Evolutionary conservation across 345 rosid genomes (phyloP), one percentile per base, ranked within the genome.

Genomic region (Gossypium australe): DNA sequence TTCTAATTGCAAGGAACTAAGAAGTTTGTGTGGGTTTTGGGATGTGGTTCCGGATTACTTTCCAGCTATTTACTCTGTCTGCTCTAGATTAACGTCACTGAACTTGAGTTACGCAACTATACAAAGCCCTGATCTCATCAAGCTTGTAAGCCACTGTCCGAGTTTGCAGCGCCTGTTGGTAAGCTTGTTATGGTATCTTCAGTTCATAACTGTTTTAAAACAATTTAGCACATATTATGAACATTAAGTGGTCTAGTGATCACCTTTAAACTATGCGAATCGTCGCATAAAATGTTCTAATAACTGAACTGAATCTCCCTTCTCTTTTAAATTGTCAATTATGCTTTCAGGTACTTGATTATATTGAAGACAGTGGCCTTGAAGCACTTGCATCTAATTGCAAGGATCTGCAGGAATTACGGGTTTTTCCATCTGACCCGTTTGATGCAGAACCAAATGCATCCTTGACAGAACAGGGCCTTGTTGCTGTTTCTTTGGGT

Each of bases 371-470:
- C 77, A 84, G 84, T 77, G 99, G 99, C 59, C 92, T 95, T 25
- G 88, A 88, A 80, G 84, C 81, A 43, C 78, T 95, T 58, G 97
- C 96, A 44, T 74, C 84, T 0, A 82, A 82, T 68, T 92, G 99
- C 77, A 92, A 92, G 86, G 93, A 91, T 67, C 78, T 95, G 49
- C 84, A 75, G 77, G 99, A 95, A 67, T 82, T 95, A 78, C 88
- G 99, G 84, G 98, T 95, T 38, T 95, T 95, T 70, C 99, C 97
- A 66, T 91, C 98, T 60, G 94, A 85, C 20, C 97, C 98, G 7
- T 94, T 63, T 78, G 85, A 76, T 12, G 84, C 10, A 3, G 97
- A 82, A 64, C 77, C 86, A 43, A 86, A 85, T 75, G 91, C 91
- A 27, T 77, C 89, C 65, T 74, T 94, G 72, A 92, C 99, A 1